A percentile compares a stretch with the other conserved stretches of the same genome.
Evolutionary conservation across 1,284 basidiomycete species (phyloP).

Genomic region (Ustilago nuda): DNA sequence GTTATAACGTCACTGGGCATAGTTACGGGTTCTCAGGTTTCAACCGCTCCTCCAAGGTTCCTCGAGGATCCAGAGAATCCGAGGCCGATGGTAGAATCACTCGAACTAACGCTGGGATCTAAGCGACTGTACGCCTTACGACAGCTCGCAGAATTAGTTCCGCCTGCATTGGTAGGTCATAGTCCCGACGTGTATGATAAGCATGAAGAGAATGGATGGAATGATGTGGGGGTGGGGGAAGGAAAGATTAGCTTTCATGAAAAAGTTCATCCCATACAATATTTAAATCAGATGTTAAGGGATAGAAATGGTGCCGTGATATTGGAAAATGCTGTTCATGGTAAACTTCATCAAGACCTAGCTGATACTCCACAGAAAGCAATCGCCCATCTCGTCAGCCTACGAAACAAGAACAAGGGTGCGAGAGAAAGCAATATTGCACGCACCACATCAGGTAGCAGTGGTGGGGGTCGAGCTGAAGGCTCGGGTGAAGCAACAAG

Average conservation of each 20-base stretch:
- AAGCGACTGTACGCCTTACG: slow-evolving; percentile 13
- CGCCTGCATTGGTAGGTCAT: slow-evolving; percentile 13
- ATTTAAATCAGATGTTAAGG: slow-evolving; percentile 14
- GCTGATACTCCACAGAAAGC: slow-evolving; percentile 1
- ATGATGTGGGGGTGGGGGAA: neutral
- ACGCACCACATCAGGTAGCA: neutral
- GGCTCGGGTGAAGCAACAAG: neutral
- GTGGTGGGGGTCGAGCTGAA: neutral
- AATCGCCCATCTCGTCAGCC: neutral
- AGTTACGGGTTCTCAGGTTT: neutral
- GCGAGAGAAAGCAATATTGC: neutral
- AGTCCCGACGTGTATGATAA: neutral
- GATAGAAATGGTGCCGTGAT: slow-evolving; percentile 9
- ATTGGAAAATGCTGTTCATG: slow-evolving; percentile 25
- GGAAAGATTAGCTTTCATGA: neutral
- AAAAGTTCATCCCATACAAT: slow-evolving; percentile 31
- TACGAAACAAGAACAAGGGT: neutral
- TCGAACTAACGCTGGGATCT: neutral
- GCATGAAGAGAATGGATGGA: neutral
- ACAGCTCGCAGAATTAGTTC: neutral
- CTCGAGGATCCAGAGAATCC: slow-evolving; percentile 9
- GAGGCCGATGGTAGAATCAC: neutral
- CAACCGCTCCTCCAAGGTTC: neutral
- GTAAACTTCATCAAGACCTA: neutral
- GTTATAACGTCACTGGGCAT: slow-evolving; percentile 9